Evolutionary conservation across 1,284 basidiomycete species (phyloP).

Genomic region (Tilletiopsis washingtonensis): DNA sequence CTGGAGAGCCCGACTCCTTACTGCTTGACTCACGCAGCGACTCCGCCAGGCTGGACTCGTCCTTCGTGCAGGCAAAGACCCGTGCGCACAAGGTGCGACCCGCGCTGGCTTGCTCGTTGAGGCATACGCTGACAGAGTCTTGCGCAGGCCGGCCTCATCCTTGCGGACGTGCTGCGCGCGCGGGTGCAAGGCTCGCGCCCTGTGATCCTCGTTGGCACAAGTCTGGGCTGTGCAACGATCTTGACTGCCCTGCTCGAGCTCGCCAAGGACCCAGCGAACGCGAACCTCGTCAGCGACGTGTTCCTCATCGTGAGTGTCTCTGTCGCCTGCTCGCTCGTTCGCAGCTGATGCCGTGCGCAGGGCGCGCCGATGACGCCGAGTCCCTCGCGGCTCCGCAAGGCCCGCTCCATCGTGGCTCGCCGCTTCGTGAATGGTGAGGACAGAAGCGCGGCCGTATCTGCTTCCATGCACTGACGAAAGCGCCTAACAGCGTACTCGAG

Average conservation of each 20-base stretch:
- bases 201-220: constrained; percentile 53
- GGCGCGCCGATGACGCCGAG: constrained; percentile 51
- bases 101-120: no score
- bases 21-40: constrained; percentile 14
- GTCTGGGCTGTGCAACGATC: constrained; percentile 54
- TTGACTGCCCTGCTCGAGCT: constrained; percentile 54
- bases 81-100: constrained; percentile 7
- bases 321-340: not conserved
- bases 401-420: constrained; percentile 50
- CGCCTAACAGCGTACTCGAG: not conserved
- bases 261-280: constrained; percentile 20
- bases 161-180: constrained; percentile 55
- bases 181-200: constrained; percentile 56
- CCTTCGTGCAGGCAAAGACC: constrained; percentile 47
- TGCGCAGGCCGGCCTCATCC: constrained; percentile 53
- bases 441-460: no score
- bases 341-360: not conserved
- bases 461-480: constrained; percentile 47
- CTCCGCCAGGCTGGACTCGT: constrained; percentile 45
- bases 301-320: constrained; percentile 29
- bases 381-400: constrained; percentile 49
- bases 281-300: constrained; percentile 53
- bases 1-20: no score
- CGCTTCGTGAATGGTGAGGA: constrained; percentile 53
- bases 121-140: not conserved